Evolutionary conservation across 179 eudicot genomes (phyloP).

Genomic region (Silene noctiflora): DNA sequence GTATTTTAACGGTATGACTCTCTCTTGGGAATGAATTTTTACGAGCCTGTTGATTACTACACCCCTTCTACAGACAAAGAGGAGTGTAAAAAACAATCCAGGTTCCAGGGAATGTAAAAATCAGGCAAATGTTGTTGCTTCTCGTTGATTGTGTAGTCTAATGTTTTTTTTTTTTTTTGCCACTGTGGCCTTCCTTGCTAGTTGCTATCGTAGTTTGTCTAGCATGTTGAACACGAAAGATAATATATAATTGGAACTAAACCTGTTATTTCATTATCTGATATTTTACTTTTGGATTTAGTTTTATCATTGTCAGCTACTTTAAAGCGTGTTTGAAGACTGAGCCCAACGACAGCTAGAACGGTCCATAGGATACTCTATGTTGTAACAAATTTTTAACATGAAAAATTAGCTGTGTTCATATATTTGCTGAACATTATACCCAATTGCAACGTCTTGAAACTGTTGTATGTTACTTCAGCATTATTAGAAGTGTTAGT

Average conservation of each 20-base stretch:
- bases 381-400: too few relatives aligned
- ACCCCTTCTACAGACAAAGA: not conserved
- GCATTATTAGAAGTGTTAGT: too few relatives aligned
- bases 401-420: too few relatives aligned
- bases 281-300: too few relatives aligned
- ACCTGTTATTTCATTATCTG: not conserved
- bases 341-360: too few relatives aligned
- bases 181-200: not conserved
- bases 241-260: too few relatives aligned
- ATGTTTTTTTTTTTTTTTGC: not conserved
- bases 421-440: too few relatives aligned
- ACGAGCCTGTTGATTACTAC: not conserved
- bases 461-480: too few relatives aligned
- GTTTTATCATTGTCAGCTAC: too few relatives aligned
- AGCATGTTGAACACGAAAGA: not conserved
- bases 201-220: not conserved
- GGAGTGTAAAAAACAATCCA: not conserved
- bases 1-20: not conserved
- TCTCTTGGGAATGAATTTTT: not conserved
- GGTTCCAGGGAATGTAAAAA: not conserved
- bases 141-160: not conserved
- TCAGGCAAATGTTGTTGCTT: not conserved
- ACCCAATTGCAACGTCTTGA: too few relatives aligned
- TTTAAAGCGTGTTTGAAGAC: too few relatives aligned
- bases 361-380: too few relatives aligned